Base-by-base conservation (phyloP, 2,329 filamentous ascomycete genomes). In the Epichloe coenophiala region DNA sequence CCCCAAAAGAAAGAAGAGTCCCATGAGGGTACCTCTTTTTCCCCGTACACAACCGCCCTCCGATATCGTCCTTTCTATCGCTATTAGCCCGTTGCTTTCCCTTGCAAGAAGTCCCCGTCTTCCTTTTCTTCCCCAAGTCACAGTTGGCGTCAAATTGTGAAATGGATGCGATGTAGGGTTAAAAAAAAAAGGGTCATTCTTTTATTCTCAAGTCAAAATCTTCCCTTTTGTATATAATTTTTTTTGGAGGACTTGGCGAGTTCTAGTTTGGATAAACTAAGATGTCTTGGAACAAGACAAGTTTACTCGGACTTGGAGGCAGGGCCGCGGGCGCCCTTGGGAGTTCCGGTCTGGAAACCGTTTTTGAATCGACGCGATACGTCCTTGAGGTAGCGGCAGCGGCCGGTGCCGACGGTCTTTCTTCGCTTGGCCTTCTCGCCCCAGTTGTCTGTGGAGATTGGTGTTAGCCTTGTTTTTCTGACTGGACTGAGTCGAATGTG, bases 391-490 rank as follows among this genome's bases (percentile, higher is more conserved):
- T 90, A 88, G 71, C 88, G 83, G 84, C 90, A 93, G 74, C 93
- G 88, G 73, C 93, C 93, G 69, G 88, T 91, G 67, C 93, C 93
- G 71, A 87, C 91, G 69, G 91, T 96, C 90, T 96, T 97, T 86
- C 93, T 94, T 75, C 93, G 82, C 88, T 97, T 97, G 67, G 90
- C 91, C 87, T 98, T 98, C 83, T 97, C 91, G 74, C 87, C 83
- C 93, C 93, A 98, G 87, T 98, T 96, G 85, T 84, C 91, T 97
- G 70, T 70, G 56, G 36, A 13, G 13, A 13, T 3, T 11, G 11
- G 15, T 33, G 45, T 17, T 17, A 17, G n/a, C 43, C 23, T 15
- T 17, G 36, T 17, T 40, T 39, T 12, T 11, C 45, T 21, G 21
- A 19, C 27, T 3, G 15, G 2, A 33, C 39, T 47, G 37, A 4